These are phyloP conservation scores for Triglochin maritima DNA, from an alignment of 106 monocot species.

Conservation along the genomic window DNA sequence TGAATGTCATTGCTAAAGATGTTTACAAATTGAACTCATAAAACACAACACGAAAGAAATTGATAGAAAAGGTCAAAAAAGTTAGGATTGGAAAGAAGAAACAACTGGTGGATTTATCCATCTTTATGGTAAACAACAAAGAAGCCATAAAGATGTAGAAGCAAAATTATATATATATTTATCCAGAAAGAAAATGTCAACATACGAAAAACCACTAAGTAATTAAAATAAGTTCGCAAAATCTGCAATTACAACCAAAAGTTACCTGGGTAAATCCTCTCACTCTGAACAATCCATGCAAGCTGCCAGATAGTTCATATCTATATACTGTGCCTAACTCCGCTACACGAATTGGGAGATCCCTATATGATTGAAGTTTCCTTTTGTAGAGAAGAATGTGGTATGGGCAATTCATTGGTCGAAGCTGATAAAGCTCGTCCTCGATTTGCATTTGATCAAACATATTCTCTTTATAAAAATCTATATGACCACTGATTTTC, in stretches of 20 bases:
- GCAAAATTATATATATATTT: no score
- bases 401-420: slow-evolving; percentile 95
- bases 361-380: slow-evolving; percentile 79
- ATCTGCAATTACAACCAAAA: neutral
- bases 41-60: no score
- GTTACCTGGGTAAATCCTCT: slow-evolving; percentile 98
- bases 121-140: no score
- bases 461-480: slow-evolving; percentile 95
- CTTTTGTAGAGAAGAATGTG: slow-evolving; percentile 88
- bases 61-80: no score
- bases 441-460: slow-evolving; percentile 84
- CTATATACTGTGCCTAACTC: slow-evolving; percentile 96
- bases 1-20: no score
- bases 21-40: no score
- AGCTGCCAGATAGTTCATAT: slow-evolving; percentile 88
- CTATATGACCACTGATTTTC: slow-evolving; percentile 83
- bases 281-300: slow-evolving; percentile 96
- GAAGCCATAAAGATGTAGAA: no score
- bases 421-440: slow-evolving; percentile 84
- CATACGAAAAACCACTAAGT: neutral
- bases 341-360: slow-evolving; percentile 86
- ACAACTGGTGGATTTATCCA: no score
- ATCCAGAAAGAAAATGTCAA: no score
- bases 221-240: neutral
- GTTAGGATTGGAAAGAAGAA: no score